phyloP scores from a whole-genome alignment of 2,329 filamentous ascomycete species.

The Lasiodiplodia sp. region DNA sequence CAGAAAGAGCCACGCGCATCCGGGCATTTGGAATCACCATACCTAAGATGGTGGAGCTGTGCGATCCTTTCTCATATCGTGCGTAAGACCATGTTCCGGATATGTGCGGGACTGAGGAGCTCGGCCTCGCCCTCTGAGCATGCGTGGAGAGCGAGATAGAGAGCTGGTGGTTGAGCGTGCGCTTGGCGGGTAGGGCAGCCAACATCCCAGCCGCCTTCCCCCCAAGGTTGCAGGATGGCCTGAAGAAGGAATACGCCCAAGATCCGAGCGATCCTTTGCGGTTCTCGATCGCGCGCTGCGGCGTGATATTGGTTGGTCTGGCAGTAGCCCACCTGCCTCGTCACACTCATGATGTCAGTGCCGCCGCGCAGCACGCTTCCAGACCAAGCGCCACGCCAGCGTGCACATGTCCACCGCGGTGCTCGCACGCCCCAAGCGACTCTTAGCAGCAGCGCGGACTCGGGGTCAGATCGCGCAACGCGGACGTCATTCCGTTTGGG shows the following conservation, averaged over 20 bases:
- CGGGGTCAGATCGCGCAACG: neutral
- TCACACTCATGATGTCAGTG: constrained; percentile 17
- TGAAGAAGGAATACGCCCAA: constrained; percentile 17
- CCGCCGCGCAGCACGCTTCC: constrained; percentile 10
- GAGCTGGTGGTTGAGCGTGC: constrained; percentile 1
- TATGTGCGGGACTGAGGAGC: constrained; percentile 1
- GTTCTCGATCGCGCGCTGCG: neutral
- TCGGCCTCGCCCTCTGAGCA: neutral
- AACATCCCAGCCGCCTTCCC: neutral
- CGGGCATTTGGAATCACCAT: constrained; percentile 18
- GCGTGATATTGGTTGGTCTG: constrained; percentile 10
- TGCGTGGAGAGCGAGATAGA: constrained; percentile 6
- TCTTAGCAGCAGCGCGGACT: neutral
- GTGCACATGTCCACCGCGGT: neutral
- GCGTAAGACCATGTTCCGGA: neutral
- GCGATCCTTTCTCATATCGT: constrained; percentile 13
- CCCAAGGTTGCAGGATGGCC: constrained; percentile 7
- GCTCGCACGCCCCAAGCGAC: constrained; percentile 1
- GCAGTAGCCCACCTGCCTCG: neutral
- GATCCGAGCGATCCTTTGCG: constrained; percentile 17
- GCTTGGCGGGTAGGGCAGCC: constrained; percentile 11
- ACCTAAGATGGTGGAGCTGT: neutral
- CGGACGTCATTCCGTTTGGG: neutral
- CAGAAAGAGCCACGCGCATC: constrained; percentile 8
- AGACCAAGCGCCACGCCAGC: constrained; percentile 12